These are phyloP conservation scores for Phyllosticta citrichinensis DNA, from an alignment of 2,329 filamentous ascomycete genomes.

Conservation along the genomic window DNA sequence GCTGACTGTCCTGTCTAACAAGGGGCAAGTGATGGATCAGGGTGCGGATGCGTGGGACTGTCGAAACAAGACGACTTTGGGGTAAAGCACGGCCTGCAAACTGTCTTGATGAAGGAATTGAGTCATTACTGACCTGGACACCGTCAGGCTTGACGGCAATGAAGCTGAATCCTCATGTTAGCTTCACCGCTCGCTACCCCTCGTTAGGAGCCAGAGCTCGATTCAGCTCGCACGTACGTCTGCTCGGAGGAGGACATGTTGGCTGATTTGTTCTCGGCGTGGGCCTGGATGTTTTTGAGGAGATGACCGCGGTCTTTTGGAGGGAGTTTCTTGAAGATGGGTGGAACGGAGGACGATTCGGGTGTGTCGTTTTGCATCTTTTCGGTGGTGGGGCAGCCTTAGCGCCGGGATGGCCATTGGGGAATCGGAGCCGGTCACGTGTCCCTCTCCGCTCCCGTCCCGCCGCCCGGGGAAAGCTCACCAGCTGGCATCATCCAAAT, in stretches of 20 bases:
- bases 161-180: slow-evolving; percentile 58
- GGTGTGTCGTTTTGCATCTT: slow-evolving; percentile 12
- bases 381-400: slow-evolving; percentile 10
- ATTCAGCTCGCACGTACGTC: slow-evolving; percentile 54
- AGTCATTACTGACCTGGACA: slow-evolving; percentile 65
- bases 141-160: slow-evolving; percentile 99
- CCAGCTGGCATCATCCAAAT: not conserved
- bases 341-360: slow-evolving; percentile 21
- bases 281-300: slow-evolving; percentile 19
- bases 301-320: slow-evolving; percentile 38
- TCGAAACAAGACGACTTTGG: not conserved
- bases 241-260: slow-evolving; percentile 61
- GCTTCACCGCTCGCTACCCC: slow-evolving; percentile 16
- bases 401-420: slow-evolving; percentile 7
- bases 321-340: slow-evolving; percentile 37
- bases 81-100: not conserved
- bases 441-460: slow-evolving; percentile 5
- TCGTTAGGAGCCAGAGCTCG: slow-evolving; percentile 1
- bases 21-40: slow-evolving; percentile 1
- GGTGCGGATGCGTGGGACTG: not conserved
- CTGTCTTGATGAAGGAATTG: not conserved
- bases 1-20: not conserved
- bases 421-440: slow-evolving; percentile 4
- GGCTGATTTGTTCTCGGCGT: slow-evolving; percentile 17
- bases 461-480: slow-evolving; percentile 8